Evolutionary conservation across 306 rosid genomes (phyloP).

Genomic region (Pachyrhizus erosus): DNA sequence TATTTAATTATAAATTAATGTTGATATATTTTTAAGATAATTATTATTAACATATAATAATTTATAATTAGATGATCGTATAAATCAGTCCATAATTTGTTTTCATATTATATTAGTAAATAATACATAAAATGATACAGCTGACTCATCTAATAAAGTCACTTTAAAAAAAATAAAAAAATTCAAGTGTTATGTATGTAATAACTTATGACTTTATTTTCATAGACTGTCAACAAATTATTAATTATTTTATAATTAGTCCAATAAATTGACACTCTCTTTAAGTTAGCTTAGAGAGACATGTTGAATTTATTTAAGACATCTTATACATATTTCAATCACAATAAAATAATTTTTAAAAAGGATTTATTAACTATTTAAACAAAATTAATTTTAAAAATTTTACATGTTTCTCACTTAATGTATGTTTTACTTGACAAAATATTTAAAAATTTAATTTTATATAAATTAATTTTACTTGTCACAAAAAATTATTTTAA

Average conservation of each 20-base stretch:
- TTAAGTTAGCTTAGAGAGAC: neutral
- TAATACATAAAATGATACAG: too few relatives aligned
- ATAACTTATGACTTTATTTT: neutral
- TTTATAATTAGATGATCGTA: too few relatives aligned
- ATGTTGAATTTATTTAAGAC: neutral
- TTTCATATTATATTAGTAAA: too few relatives aligned
- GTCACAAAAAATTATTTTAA: neutral
- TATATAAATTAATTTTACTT: neutral
- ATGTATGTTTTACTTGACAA: neutral
- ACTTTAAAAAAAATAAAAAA: too few relatives aligned
- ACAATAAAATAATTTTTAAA: neutral
- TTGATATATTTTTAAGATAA: too few relatives aligned
- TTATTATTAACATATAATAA: too few relatives aligned
- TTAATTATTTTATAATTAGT: neutral
- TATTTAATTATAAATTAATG: too few relatives aligned
- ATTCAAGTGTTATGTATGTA: too few relatives aligned
- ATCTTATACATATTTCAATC: neutral
- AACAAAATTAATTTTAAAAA: neutral
- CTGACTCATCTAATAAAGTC: too few relatives aligned
- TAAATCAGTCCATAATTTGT: too few relatives aligned
- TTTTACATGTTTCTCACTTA: neutral
- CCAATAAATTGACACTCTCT: neutral
- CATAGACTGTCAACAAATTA: neutral
- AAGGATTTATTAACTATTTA: too few relatives aligned
- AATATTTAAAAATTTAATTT: neutral